Evolutionary conservation across 805 yeast species (phyloP), one percentile per base, ranked within the genome.

Genomic region (Pichia paraexigua): DNA sequence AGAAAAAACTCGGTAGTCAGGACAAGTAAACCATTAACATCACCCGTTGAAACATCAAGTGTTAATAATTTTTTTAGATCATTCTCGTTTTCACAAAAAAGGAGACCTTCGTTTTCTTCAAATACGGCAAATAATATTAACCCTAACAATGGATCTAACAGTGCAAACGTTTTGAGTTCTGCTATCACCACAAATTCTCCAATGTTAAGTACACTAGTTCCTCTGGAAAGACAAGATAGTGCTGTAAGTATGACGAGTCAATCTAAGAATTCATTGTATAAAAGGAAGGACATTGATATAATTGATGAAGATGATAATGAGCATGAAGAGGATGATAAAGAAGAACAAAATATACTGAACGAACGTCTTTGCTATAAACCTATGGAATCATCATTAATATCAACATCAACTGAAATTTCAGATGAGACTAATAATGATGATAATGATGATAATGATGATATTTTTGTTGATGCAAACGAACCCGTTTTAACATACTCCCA

Each of bases 21-120:
- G 51, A 55, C 66, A 12, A 76, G 81, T 18, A 76, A 76, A 62
- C 82, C 82, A 18, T 61, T 78, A 43, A 71, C 75, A 10, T 69
- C 75, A 2, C 77, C 78, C 7, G 61, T 74, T 18, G 64, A 71
- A 24, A 58, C 51, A n/a, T 62, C 67, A 25, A 61, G 68, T 5
- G 67, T 67, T 35, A 68, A 67, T 51, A 61, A 64, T 52, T 67
- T 67, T 45, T 67, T 67, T 54, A 56, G 68, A 41, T 67, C 71
- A 0, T 67, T 67, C 50, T 67, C 71, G 8, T 65, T 67, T 46
- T 60, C 68, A 11, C 64, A 62, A 47, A 54, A 55, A 30, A 48
- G 64, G 43, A 43, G 56, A 6, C 51, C 59, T 18, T 61, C 65
- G 1, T 32, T 47, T 17, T 47, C 58, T 32, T 58, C 61, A 12